These are phyloP conservation scores for Neurospora cerealis DNA, from an alignment of 495 filamentous ascomycete species.

Conservation along the genomic window DNA sequence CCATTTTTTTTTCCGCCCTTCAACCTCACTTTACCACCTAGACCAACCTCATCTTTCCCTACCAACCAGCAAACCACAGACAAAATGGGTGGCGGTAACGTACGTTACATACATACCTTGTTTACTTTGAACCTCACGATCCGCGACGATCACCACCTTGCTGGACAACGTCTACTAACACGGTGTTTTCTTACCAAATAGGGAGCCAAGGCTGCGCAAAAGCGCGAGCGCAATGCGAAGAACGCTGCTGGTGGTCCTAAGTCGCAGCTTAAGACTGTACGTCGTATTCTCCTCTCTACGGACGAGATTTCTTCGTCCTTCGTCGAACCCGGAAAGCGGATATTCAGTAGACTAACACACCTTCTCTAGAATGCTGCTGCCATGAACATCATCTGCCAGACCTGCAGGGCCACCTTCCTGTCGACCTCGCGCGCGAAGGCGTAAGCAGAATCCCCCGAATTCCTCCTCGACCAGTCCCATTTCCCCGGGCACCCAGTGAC, in stretches of 20 bases:
- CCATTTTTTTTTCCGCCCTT: not conserved
- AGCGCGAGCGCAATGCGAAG: slow-evolving; percentile 46
- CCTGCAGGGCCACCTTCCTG: slow-evolving; percentile 48
- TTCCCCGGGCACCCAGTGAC: not conserved
- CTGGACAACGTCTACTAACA: not conserved
- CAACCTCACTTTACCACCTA: not conserved
- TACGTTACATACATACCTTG: slow-evolving; percentile 18
- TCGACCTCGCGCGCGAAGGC: slow-evolving; percentile 43
- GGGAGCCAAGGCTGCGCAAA: slow-evolving; percentile 49
- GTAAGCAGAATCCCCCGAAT: slow-evolving; percentile 23
- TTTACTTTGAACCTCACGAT: not conserved
- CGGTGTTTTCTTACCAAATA: slow-evolving; percentile 7
- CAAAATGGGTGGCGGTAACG: slow-evolving; percentile 44
- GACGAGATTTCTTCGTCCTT: not conserved
- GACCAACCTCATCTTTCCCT: not conserved
- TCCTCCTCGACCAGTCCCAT: not conserved
- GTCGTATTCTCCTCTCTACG: slow-evolving; percentile 5
- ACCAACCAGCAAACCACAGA: not conserved
- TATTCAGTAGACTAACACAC: not conserved
- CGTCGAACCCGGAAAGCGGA: not conserved
- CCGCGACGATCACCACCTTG: not conserved
- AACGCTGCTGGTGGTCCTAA: slow-evolving; percentile 38
- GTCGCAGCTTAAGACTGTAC: slow-evolving; percentile 46
- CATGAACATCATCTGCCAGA: slow-evolving; percentile 46
- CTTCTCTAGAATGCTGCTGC: slow-evolving; percentile 36